Evolutionary conservation across 78 protist genomes (phyloP).

Genomic region (Emiliania huxleyi): DNA sequence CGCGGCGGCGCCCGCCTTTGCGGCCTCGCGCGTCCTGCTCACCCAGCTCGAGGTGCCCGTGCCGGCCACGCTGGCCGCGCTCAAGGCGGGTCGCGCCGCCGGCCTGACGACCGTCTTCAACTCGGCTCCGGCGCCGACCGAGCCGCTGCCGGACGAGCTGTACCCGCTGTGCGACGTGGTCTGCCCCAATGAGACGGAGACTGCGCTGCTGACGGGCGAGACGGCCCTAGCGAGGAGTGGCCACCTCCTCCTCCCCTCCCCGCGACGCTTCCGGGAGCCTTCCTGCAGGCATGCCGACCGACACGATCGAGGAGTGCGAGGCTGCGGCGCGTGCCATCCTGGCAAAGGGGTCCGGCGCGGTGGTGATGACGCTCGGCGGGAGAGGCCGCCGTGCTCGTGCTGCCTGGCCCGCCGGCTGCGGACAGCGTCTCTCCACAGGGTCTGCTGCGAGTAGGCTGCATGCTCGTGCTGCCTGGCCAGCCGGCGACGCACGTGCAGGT

Average conservation of each 20-base stretch:
- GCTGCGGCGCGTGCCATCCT: too few relatives aligned
- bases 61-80: slow-evolving; percentile 21
- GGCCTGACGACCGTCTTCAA: slow-evolving; percentile 32
- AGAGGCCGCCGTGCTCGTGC: too few relatives aligned
- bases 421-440: too few relatives aligned
- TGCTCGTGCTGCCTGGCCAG: too few relatives aligned
- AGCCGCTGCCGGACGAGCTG: background rate
- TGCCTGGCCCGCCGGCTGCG: too few relatives aligned
- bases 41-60: slow-evolving; percentile 43
- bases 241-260: background rate
- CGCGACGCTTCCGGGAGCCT: background rate
- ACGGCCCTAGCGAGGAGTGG: too few relatives aligned
- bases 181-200: slow-evolving; percentile 49
- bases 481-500: too few relatives aligned
- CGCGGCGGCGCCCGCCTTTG: background rate
- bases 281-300: too few relatives aligned
- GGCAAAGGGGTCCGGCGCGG: too few relatives aligned
- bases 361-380: too few relatives aligned
- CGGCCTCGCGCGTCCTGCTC: background rate
- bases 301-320: too few relatives aligned
- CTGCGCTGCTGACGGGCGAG: slow-evolving; percentile 19
- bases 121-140: slow-evolving; percentile 48
- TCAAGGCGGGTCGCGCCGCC: background rate
- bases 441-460: too few relatives aligned
- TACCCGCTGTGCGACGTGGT: background rate